Conservation (phyloP, 1,284 basidiomycete genomes). For the Ceratobasidium sp. region DNA sequence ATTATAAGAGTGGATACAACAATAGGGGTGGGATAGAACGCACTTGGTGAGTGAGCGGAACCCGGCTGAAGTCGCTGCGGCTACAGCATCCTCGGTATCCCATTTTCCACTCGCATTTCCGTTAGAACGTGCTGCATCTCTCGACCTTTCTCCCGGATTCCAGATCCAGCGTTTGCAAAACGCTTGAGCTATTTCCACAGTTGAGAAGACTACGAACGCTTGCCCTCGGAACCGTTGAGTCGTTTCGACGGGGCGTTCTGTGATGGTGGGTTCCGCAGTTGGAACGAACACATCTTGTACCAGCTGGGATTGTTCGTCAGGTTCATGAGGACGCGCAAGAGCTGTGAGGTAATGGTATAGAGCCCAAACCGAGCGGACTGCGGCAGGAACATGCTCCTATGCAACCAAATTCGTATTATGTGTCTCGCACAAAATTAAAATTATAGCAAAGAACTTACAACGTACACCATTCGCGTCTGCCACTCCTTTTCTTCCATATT, state of each 20-base stretch:
- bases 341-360: conserved; percentile 63
- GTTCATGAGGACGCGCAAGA: conserved; percentile 45
- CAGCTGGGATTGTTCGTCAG: conserved; percentile 43
- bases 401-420: background rate
- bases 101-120: conserved; percentile 40
- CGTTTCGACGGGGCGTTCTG: background rate
- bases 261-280: conserved; percentile 62
- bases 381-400: conserved; percentile 77
- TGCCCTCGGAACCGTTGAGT: conserved; percentile 73
- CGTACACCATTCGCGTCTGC: conserved; percentile 73
- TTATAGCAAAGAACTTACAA: conserved; percentile 63
- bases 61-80: conserved; percentile 69
- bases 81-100: conserved; percentile 19
- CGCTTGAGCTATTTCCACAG: conserved; percentile 58
- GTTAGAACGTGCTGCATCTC: background rate
- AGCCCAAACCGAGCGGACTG: conserved; percentile 64
- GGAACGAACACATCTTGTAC: conserved; percentile 71
- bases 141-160: conserved; percentile 54
- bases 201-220: conserved; percentile 71
- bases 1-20: background rate
- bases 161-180: conserved; percentile 73
- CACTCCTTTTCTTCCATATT: conserved; percentile 65
- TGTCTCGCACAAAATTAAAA: background rate
- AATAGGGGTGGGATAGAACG: background rate
- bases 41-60: conserved; percentile 63